phyloP scores from a whole-genome alignment of 192 early-diverging fungal genomes.

The Gigaspora rosea region DNA sequence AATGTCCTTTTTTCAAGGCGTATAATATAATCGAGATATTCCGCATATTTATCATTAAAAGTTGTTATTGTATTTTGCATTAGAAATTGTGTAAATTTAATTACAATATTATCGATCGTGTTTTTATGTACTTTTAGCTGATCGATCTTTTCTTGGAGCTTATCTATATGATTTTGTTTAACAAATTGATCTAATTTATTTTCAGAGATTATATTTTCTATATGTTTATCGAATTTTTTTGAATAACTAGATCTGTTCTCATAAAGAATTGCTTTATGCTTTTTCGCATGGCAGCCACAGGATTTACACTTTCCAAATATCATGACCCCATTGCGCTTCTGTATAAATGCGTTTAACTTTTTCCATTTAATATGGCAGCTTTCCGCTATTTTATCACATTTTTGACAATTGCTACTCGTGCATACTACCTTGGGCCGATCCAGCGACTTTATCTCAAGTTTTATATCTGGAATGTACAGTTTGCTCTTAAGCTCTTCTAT shows the following conservation, averaged over 20 bases:
- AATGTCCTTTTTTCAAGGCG: conserved; percentile 31
- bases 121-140: conserved; percentile 35
- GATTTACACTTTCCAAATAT: conserved; percentile 25
- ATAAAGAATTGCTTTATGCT: conserved; percentile 33
- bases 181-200: conserved; percentile 8
- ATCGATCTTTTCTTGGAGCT: background rate
- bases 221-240: conserved; percentile 23
- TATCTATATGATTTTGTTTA: conserved; percentile 7
- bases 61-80: conserved; percentile 34
- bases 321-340: background rate
- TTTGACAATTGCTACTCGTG: conserved; percentile 24
- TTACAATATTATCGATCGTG: conserved; percentile 27
- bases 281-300: conserved; percentile 38
- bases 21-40: conserved; percentile 37
- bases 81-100: conserved; percentile 38
- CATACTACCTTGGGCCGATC: conserved; percentile 34
- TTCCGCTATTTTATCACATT: too few relatives aligned
- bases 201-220: conserved; percentile 27
- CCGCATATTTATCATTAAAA: conserved; percentile 33
- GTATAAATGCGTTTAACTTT: too few relatives aligned
- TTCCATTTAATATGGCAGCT: too few relatives aligned
- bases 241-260: conserved; percentile 26
- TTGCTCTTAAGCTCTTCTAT: conserved; percentile 29
- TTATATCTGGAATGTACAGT: conserved; percentile 30
- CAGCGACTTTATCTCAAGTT: conserved; percentile 25